Evolutionary conservation across 2,329 filamentous ascomycete genomes (phyloP).

Genomic region (Stemphylium vesicarium): DNA sequence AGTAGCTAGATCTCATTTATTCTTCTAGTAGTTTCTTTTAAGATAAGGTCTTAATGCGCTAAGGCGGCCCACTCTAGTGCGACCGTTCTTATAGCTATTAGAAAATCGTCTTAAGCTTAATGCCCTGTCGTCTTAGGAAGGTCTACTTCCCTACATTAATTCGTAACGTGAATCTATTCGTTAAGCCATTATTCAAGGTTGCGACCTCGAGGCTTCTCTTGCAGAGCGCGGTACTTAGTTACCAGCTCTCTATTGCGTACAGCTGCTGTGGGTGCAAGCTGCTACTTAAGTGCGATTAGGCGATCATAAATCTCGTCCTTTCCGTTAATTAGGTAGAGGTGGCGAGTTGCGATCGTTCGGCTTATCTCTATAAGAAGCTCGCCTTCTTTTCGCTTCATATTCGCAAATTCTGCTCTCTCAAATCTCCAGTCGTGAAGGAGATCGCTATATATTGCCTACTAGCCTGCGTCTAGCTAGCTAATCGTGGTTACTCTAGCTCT

Average conservation of each 20-base stretch:
- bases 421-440: neutral
- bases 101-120: neutral
- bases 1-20: neutral
- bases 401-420: neutral
- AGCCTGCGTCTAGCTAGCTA: no score
- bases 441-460: neutral
- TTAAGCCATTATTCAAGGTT: neutral
- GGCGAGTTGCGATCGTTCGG: neutral
- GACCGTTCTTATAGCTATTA: neutral
- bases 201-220: neutral
- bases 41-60: neutral
- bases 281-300: neutral
- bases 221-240: neutral
- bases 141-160: neutral
- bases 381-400: neutral
- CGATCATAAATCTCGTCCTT: neutral
- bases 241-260: neutral
- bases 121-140: neutral
- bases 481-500: no score
- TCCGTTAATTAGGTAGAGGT: neutral
- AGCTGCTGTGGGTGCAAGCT: neutral
- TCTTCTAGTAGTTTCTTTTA: neutral
- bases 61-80: neutral
- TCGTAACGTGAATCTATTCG: neutral
- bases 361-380: neutral